Percentiles rank a stretch among this genome's conserved stretches.
phyloP scores from a whole-genome alignment of 164 flowering plant genomes.

The Piper longum region DNA sequence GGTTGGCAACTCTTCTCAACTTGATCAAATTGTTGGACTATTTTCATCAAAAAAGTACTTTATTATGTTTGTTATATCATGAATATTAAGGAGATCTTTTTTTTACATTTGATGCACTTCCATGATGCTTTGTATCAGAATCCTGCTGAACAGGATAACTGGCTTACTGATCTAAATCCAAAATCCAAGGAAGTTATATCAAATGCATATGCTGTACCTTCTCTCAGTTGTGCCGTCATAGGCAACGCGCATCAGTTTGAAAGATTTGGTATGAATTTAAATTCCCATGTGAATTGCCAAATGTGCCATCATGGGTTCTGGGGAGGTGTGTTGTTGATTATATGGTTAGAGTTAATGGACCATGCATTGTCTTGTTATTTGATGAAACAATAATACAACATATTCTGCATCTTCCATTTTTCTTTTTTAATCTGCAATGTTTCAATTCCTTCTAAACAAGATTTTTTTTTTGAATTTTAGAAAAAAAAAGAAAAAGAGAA shows the following conservation, averaged over 20 bases:
- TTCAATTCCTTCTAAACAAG: too few relatives aligned
- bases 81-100: background rate
- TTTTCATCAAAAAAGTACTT: too few relatives aligned
- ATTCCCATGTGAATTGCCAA: background rate
- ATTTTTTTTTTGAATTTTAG: too few relatives aligned
- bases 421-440: too few relatives aligned
- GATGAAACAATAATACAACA: too few relatives aligned
- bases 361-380: too few relatives aligned
- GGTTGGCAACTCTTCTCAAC: slow-evolving; percentile 24
- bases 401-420: too few relatives aligned
- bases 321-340: too few relatives aligned
- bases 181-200: slow-evolving; percentile 60
- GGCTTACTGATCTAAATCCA: slow-evolving; percentile 78
- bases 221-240: slow-evolving; percentile 38
- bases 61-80: too few relatives aligned
- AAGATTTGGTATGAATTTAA: slow-evolving; percentile 52
- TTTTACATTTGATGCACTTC: background rate
- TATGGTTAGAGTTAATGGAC: too few relatives aligned
- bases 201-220: slow-evolving; percentile 56
- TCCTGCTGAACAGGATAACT: slow-evolving; percentile 81
- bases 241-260: slow-evolving; percentile 90
- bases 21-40: background rate
- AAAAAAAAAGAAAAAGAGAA: too few relatives aligned
- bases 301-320: too few relatives aligned
- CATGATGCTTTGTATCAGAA: slow-evolving; percentile 25